These are phyloP conservation scores for Saccharomyces hybrid DNA, from an alignment of 1,139 yeast genomes.

Conservation along the genomic window DNA sequence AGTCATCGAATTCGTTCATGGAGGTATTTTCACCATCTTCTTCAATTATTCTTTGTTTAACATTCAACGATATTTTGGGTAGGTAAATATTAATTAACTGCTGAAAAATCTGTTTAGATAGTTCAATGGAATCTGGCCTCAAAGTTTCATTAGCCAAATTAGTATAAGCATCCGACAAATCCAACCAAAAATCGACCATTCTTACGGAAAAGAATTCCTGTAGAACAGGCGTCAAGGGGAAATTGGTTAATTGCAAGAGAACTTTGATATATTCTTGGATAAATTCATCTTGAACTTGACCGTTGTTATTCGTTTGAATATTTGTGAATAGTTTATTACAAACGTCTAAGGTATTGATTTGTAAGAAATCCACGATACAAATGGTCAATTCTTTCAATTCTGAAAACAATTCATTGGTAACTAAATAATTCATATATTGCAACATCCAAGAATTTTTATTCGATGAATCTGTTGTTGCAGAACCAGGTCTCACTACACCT, in stretches of 20 bases:
- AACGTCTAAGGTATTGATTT: conserved; percentile 43
- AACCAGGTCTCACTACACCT: conserved; percentile 23
- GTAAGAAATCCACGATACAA: conserved; percentile 46
- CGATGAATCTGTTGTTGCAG: conserved; percentile 11
- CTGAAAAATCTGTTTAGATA: conserved; percentile 27
- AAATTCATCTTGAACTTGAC: conserved; percentile 19
- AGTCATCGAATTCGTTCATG: conserved; percentile 50
- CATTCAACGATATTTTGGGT: conserved; percentile 28
- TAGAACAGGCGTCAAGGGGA: conserved; percentile 52
- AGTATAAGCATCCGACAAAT: conserved; percentile 50
- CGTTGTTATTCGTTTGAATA: conserved; percentile 9
- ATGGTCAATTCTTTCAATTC: conserved; percentile 44
- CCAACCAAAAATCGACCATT: conserved; percentile 74
- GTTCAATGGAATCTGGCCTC: conserved; percentile 20
- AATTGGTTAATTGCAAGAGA: conserved; percentile 50
- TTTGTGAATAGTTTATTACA: conserved; percentile 41
- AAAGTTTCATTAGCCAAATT: conserved; percentile 25
- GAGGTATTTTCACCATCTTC: conserved; percentile 25
- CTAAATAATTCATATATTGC: conserved; percentile 38
- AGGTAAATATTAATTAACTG: conserved; percentile 30
- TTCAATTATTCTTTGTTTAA: conserved; percentile 27
- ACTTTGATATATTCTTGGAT: conserved; percentile 39
- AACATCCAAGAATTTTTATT: conserved; percentile 32
- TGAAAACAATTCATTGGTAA: conserved; percentile 36
- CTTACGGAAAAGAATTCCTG: conserved; percentile 69